Percentiles rank a stretch among this genome's conserved stretches.
Evolutionary conservation across 495 filamentous ascomycete genomes (phyloP).

Genomic region (Aspergillus hancockii): DNA sequence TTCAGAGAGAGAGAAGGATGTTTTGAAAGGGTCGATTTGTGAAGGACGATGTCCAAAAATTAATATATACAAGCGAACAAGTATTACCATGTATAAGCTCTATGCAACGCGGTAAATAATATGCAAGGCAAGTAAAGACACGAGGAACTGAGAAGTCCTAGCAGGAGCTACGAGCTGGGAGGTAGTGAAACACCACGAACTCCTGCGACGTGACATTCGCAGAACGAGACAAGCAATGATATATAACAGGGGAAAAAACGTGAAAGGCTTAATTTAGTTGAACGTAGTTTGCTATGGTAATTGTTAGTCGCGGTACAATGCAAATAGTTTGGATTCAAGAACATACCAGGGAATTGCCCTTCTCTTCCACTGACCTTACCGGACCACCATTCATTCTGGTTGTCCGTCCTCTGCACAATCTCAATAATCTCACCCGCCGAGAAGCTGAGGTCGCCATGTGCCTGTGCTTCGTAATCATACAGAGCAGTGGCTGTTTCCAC

Average conservation of each 20-base stretch:
- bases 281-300: constrained; percentile 45
- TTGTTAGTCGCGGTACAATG: constrained; percentile 11
- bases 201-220: constrained; percentile 10
- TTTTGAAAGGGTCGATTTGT: neutral
- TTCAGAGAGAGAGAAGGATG: neutral
- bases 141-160: neutral
- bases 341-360: constrained; percentile 93
- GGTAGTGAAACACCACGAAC: constrained; percentile 12
- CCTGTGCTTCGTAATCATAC: constrained; percentile 96
- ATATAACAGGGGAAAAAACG: constrained; percentile 14
- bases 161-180: neutral
- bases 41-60: constrained; percentile 1
- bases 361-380: constrained; percentile 73
- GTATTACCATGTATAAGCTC: constrained; percentile 1
- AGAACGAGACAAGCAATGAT: constrained; percentile 10
- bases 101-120: constrained; percentile 6
- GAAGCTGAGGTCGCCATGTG: constrained; percentile 93
- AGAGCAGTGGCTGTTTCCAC: constrained; percentile 77
- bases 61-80: constrained; percentile 9
- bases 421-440: constrained; percentile 88
- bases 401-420: constrained; percentile 74
- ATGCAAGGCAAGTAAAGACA: neutral
- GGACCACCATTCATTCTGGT: constrained; percentile 97
- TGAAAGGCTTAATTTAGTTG: constrained; percentile 37
- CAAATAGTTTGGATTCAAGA: neutral